A percentile compares a stretch with the other conserved stretches of the same genome.
These are phyloP conservation scores for Debaryomyces subglobosus DNA, from an alignment of 1,139 yeast species.

Conservation along the genomic window DNA sequence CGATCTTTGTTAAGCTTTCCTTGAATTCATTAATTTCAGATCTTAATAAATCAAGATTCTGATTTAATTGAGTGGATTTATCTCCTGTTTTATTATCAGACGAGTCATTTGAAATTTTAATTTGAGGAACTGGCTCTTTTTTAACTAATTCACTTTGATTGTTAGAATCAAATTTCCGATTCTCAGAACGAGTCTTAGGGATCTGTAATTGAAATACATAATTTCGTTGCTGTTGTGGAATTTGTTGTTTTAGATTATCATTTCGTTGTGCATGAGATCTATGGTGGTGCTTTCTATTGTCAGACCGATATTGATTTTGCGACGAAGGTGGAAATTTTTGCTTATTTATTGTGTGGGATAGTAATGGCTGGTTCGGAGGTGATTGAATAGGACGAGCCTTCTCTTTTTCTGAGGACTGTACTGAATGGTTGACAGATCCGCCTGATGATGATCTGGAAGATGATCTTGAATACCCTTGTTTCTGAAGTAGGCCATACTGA, in stretches of 20 bases:
- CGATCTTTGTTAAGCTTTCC: slow-evolving; percentile 41
- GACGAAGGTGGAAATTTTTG: not conserved
- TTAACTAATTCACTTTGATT: not conserved
- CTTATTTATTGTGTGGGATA: slow-evolving; percentile 2
- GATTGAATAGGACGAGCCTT: slow-evolving; percentile 10
- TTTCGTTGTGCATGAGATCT: not conserved
- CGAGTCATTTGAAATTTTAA: slow-evolving; percentile 18
- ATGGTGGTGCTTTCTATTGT: slow-evolving; percentile 1
- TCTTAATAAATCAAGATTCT: slow-evolving; percentile 46
- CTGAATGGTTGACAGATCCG: slow-evolving; percentile 4
- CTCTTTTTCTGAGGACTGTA: slow-evolving; percentile 1
- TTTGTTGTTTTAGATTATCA: not conserved
- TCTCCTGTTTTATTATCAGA: slow-evolving; percentile 25
- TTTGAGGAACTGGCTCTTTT: slow-evolving; percentile 4
- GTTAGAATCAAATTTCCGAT: not conserved
- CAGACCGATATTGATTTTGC: not conserved
- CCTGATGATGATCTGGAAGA: slow-evolving; percentile 7
- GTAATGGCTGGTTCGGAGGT: slow-evolving; percentile 11
- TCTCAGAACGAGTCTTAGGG: not conserved
- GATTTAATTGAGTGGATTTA: slow-evolving; percentile 42
- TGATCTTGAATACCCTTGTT: slow-evolving; percentile 1
- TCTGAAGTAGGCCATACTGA: slow-evolving; percentile 7
- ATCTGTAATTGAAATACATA: not conserved
- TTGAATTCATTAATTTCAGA: slow-evolving; percentile 51
- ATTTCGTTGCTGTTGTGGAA: not conserved